These are phyloP conservation scores for Elsinoe necatrix DNA, from an alignment of 2,329 filamentous ascomycete species.

Conservation along the genomic window DNA sequence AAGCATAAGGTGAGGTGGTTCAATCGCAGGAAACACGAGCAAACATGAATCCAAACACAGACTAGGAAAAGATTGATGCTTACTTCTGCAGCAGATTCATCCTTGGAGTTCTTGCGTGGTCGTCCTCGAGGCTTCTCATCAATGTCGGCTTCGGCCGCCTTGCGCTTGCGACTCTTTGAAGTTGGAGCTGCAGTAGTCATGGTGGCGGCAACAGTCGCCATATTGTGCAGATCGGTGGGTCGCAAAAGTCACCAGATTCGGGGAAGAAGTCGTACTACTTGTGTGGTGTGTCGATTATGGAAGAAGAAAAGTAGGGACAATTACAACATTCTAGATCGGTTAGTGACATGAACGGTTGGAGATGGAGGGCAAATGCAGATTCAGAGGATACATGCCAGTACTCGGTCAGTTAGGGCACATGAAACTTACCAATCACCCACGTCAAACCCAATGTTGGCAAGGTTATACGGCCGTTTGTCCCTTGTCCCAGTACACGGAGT, in stretches of 20 bases:
- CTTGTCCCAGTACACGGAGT: not conserved
- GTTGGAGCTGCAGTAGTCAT: conserved; percentile 9
- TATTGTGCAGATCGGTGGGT: not conserved
- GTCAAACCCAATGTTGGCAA: not conserved
- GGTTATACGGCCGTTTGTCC: not conserved
- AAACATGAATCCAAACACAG: not conserved
- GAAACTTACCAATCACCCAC: conserved; percentile 6
- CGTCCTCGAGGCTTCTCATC: conserved; percentile 54
- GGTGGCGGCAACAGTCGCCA: conserved; percentile 10
- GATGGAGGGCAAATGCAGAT: not conserved
- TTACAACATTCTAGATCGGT: conserved; percentile 12
- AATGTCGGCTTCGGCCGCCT: conserved; percentile 22
- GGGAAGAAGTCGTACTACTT: not conserved
- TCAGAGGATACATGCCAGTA: conserved; percentile 5
- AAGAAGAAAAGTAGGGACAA: not conserved
- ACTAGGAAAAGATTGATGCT: conserved; percentile 15
- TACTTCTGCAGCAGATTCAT: conserved; percentile 71
- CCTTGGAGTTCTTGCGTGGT: conserved; percentile 65
- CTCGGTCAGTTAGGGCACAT: conserved; percentile 1
- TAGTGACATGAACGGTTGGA: conserved; percentile 5
- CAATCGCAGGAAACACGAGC: not conserved
- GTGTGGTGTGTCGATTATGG: no score
- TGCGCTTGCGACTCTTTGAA: conserved; percentile 13
- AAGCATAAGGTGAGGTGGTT: not conserved
- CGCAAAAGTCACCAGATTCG: not conserved